Conservation (phyloP, 1,139 yeast species). For the Pichia cactophila region DNA sequence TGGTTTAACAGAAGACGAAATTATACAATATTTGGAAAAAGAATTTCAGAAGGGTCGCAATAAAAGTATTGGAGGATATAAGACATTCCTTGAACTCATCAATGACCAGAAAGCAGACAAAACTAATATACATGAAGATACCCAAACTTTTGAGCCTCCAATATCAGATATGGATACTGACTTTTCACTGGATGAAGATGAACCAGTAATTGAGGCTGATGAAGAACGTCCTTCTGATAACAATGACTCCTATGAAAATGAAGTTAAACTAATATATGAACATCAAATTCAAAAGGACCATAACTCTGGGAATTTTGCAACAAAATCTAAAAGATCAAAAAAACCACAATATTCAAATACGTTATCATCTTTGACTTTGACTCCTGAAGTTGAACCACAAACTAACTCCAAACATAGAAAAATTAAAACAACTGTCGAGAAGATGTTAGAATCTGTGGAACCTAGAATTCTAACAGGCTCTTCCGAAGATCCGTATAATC, state of each 20-base stretch:
- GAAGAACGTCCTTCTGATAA: not conserved
- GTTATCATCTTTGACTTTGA: too few relatives aligned
- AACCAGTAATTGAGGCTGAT: slow-evolving; percentile 1
- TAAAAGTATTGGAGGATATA: slow-evolving; percentile 23
- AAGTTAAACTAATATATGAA: too few relatives aligned
- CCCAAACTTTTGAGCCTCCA: not conserved
- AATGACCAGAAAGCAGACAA: slow-evolving; percentile 12
- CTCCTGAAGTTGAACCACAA: too few relatives aligned
- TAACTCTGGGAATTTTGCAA: too few relatives aligned
- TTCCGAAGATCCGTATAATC: slow-evolving; percentile 5
- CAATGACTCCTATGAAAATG: not conserved
- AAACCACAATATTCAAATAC: too few relatives aligned
- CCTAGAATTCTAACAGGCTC: too few relatives aligned
- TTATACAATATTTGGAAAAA: slow-evolving; percentile 20
- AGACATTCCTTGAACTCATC: slow-evolving; percentile 21
- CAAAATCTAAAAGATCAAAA: too few relatives aligned
- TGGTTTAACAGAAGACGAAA: slow-evolving; percentile 23
- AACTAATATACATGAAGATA: not conserved
- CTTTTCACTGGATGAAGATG: slow-evolving; percentile 5
- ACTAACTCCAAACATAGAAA: too few relatives aligned
- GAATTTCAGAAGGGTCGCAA: slow-evolving; percentile 20
- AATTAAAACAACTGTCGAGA: too few relatives aligned
- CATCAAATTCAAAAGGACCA: too few relatives aligned
- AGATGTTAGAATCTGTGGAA: too few relatives aligned
- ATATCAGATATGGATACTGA: slow-evolving; percentile 7